Conservation (phyloP, 2,329 filamentous ascomycete genomes). For the Sporothrix schenckii region DNA sequence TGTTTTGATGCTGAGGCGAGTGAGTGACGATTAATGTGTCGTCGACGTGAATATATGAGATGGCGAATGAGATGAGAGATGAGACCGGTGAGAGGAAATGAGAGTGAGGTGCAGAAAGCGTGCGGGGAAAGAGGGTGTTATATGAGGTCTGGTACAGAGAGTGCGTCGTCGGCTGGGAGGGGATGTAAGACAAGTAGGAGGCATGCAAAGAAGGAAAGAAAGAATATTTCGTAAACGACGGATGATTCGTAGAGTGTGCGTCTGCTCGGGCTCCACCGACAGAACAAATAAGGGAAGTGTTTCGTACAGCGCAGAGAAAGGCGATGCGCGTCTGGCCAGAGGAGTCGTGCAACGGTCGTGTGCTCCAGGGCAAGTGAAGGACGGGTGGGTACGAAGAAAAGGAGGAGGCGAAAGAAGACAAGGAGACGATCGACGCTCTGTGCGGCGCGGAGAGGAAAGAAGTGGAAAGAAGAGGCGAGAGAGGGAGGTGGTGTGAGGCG, state of each 20-base stretch:
- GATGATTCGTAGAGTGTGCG: neutral
- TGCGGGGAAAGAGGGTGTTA: neutral
- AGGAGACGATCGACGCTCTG: too few species aligned
- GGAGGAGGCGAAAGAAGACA: neutral
- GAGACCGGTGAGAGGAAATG: too few species aligned
- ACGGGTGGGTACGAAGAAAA: neutral
- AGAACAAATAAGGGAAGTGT: neutral
- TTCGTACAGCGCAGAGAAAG: neutral
- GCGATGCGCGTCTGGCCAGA: neutral
- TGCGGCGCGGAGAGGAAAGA: neutral
- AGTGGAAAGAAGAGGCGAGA: neutral
- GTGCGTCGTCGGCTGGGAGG: neutral
- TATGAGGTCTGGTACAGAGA: neutral
- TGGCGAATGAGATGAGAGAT: neutral
- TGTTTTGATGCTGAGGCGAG: too few species aligned
- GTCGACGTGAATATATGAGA: neutral
- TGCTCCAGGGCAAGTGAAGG: neutral
- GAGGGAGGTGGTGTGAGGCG: constrained; percentile 18
- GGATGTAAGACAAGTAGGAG: neutral
- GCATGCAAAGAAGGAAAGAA: neutral
- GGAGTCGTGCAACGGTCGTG: neutral
- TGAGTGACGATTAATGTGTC: neutral
- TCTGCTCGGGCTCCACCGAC: neutral
- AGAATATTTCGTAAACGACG: neutral
- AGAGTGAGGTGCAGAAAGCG: neutral